Percentiles rank a stretch among this genome's conserved stretches.
phyloP scores from a whole-genome alignment of 2,329 filamentous ascomycete genomes.

The Periglandula ipomoeae region DNA sequence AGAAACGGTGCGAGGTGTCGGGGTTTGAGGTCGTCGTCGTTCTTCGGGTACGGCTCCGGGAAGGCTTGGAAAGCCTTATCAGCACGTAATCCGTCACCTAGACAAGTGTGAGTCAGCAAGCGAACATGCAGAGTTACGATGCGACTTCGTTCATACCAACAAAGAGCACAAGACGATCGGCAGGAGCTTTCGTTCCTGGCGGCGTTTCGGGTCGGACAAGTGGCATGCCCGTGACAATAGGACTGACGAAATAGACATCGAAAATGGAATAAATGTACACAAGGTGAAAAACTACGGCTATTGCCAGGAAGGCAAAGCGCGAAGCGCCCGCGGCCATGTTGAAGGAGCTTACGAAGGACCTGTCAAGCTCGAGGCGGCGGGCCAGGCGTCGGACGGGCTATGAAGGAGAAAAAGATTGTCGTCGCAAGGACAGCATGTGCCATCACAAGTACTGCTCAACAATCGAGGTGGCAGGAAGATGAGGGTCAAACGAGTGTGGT shows the following conservation, averaged over 20 bases:
- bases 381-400: neutral
- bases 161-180: constrained; percentile 72
- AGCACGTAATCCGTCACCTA: constrained; percentile 84
- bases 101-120: neutral
- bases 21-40: constrained; percentile 56
- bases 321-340: neutral
- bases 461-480: neutral
- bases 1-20: constrained; percentile 84
- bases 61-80: constrained; percentile 97
- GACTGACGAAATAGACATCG: constrained; percentile 97
- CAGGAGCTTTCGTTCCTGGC: constrained; percentile 56
- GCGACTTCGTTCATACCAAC: constrained; percentile 62
- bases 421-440: neutral
- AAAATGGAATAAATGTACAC: constrained; percentile 95
- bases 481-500: neutral
- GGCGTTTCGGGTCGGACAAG: constrained; percentile 62
- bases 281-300: constrained; percentile 86
- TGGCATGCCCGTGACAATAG: constrained; percentile 92
- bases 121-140: neutral
- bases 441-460: neutral
- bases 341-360: neutral
- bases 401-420: neutral
- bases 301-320: constrained; percentile 74
- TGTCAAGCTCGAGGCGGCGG: too few relatives aligned
- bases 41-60: constrained; percentile 70